phyloP scores from a whole-genome alignment of 2,329 filamentous ascomycete species.

The Arachnomyces sp. region DNA sequence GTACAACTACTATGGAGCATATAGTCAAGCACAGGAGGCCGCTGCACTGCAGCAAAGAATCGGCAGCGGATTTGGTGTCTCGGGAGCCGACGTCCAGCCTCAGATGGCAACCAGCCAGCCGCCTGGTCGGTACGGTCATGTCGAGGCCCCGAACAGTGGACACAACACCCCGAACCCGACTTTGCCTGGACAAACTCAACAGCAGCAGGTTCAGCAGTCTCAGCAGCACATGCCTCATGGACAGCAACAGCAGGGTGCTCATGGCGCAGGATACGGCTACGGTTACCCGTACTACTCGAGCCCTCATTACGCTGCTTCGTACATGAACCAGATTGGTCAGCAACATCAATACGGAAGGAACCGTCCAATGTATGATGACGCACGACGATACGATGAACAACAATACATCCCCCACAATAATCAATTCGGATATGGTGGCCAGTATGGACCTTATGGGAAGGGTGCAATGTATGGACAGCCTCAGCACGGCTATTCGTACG shows the following conservation, averaged over 20 bases:
- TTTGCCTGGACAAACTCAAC: conserved; percentile 49
- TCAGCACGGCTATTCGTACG: conserved; percentile 56
- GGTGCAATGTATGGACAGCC: conserved; percentile 58
- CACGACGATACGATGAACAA: conserved; percentile 39
- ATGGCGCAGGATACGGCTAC: conserved; percentile 50
- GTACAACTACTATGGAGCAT: conserved; percentile 65
- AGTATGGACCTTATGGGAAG: conserved; percentile 47
- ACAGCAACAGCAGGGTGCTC: conserved; percentile 35
- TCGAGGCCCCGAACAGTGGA: conserved; percentile 75
- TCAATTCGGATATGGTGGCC: conserved; percentile 50
- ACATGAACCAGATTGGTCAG: conserved; percentile 50
- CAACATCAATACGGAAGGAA: conserved; percentile 40
- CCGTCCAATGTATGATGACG: conserved; percentile 44
- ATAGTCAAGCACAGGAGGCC: conserved; percentile 65
- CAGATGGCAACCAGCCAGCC: conserved; percentile 60
- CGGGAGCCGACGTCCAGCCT: conserved; percentile 53
- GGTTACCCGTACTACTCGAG: conserved; percentile 53
- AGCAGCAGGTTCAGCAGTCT: conserved; percentile 45
- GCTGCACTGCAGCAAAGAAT: conserved; percentile 65
- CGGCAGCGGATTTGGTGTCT: conserved; percentile 65
- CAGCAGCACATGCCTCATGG: conserved; percentile 46
- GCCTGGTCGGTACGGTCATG: conserved; percentile 62
- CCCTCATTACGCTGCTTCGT: conserved; percentile 53
- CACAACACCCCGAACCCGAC: conserved; percentile 85
- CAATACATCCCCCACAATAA: conserved; percentile 39